Conservation (phyloP, 129 eudicot species). For the Chrysanthemum lavandulifolium region DNA sequence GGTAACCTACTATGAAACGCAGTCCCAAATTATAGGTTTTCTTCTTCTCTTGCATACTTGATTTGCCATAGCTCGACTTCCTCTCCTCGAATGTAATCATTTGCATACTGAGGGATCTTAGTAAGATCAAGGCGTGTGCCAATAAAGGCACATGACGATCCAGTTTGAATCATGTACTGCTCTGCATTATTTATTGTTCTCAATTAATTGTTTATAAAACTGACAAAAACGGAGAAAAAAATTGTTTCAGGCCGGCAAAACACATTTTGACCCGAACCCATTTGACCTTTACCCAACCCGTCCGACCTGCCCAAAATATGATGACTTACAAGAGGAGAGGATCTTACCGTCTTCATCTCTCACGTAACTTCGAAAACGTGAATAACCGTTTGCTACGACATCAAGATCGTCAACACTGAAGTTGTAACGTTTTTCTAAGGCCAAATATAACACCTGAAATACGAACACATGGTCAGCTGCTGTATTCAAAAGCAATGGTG, state of each 20-base stretch:
- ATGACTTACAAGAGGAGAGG: not conserved
- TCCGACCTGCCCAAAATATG: not conserved
- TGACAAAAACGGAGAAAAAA: too few species aligned
- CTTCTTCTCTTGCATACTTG: too few species aligned
- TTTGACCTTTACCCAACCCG: too few species aligned
- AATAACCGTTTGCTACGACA: conserved; percentile 89
- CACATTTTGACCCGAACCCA: too few species aligned
- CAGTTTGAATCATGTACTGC: conserved; percentile 24
- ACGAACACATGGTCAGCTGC: not conserved
- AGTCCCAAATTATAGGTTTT: too few species aligned
- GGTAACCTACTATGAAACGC: too few species aligned
- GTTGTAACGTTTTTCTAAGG: conserved; percentile 91
- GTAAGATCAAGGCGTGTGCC: conserved; percentile 61
- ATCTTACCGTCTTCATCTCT: conserved; percentile 31
- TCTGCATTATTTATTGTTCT: conserved; percentile 33
- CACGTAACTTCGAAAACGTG: conserved; percentile 70
- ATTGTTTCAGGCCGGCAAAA: too few species aligned
- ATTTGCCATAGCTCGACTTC: too few species aligned
- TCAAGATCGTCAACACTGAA: conserved; percentile 69
- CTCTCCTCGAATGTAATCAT: too few species aligned
- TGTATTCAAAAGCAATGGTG: too few species aligned
- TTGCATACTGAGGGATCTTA: too few species aligned
- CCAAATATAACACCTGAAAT: conserved; percentile 73
- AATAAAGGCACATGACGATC: conserved; percentile 36
- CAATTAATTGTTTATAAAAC: not conserved